Evolutionary conservation across 129 eudicot species (phyloP), one percentile per base, ranked within the genome.

Genomic region (Chrysanthemum lavandulifolium): DNA sequence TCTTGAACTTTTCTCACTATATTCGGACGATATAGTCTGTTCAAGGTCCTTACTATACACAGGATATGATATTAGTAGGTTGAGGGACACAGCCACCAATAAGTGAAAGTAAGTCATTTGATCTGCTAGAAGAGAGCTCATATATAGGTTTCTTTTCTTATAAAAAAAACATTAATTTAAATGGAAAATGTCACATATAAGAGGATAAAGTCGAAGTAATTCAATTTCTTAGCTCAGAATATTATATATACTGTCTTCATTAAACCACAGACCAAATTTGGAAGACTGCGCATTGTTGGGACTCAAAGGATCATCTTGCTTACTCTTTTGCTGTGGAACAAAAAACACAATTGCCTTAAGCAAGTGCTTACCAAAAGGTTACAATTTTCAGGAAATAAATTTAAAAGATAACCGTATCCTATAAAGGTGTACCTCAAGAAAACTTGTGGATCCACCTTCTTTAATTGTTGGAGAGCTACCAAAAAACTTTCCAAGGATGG

Each of bases 401-500:
- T 59, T n/a, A 65, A 64, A 21, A 4, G 36, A 52, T 31, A 50
- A 25, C 13, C 33, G 27, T 27, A 73, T 77, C 45, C 96, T 19
- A 19, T 19, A 19, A 19, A 19, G 21, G 21, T 19, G 21, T 19
- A 19, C 21, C 21, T 19, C 21, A 72, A 67, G 74, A 23, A 77
- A 78, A 64, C 65, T 71, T 14, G 80, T 16, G 61, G 95, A 62
- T 25, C 55, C 82, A 52, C 71, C 69, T 51, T 71, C 76, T 67
- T 82, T 79, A 18, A 69, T 47, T 5, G 85, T 49, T 61, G 75
- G 62, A 33, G 85, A 68, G 69, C 81, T 81, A 60, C 98, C 85
- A 73, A 90, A 84, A 55, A 90, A 74, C 81, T 94, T 90, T 47
- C 90, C 94, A 2, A 90, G 80, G 43, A 90, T 81, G 70, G 96